A percentile compares a stretch with the other conserved stretches of the same genome.
These are phyloP conservation scores for Vigna angularis DNA, from an alignment of 306 rosid genomes.

Conservation along the genomic window DNA sequence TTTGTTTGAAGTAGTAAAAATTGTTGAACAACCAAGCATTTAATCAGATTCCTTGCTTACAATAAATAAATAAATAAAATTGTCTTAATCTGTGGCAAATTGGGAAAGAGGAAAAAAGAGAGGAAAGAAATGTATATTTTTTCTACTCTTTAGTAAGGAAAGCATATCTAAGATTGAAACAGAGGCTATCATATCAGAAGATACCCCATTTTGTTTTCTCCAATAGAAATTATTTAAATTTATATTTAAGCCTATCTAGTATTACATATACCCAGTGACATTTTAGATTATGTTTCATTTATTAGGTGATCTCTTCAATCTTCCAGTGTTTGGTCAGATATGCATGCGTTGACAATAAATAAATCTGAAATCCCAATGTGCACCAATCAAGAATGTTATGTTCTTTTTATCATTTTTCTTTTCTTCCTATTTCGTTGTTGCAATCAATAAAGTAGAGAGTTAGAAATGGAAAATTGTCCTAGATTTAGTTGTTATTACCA, in stretches of 20 bases:
- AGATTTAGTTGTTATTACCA: background rate
- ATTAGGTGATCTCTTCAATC: conserved; percentile 21
- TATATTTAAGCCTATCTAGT: background rate
- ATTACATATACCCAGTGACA: background rate
- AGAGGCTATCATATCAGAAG: conserved; percentile 1
- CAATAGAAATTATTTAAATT: background rate
- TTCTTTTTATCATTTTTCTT: background rate
- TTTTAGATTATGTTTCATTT: conserved; percentile 32
- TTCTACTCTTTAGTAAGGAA: conserved; percentile 43
- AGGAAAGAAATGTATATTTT: conserved; percentile 48
- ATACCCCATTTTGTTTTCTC: background rate
- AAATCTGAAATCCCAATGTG: background rate
- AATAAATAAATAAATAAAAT: conserved; percentile 1
- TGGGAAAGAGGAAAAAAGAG: conserved; percentile 1
- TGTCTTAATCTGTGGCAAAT: conserved; percentile 1
- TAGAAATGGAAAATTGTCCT: background rate
- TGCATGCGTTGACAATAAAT: conserved; percentile 42
- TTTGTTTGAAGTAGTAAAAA: background rate
- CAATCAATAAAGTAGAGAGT: background rate
- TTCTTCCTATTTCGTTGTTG: background rate
- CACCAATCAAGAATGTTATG: conserved; percentile 33
- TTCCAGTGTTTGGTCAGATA: conserved; percentile 38
- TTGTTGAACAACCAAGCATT: conserved; percentile 28
- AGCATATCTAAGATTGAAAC: conserved; percentile 41
- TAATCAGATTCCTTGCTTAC: conserved; percentile 40